Conservation (phyloP, 495 filamentous ascomycete species). For the Trichoderma asperelloides region DNA sequence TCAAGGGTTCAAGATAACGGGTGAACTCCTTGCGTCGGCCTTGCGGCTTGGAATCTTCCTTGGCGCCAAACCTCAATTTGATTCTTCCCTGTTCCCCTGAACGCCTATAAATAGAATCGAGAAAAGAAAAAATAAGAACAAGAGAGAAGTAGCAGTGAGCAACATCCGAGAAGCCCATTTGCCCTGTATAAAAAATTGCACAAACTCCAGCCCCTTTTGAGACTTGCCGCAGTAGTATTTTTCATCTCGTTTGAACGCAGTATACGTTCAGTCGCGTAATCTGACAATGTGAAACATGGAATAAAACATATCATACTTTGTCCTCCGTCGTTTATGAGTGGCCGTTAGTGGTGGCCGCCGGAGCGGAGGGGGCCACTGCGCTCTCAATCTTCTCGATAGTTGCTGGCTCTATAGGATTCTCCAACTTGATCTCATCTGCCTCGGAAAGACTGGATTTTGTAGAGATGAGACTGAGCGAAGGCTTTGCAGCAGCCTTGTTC, state of each 20-base stretch:
- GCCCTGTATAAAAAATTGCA: constrained; percentile 5
- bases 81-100: background rate
- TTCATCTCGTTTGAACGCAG: background rate
- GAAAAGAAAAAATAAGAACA: background rate
- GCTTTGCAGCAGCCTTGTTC: constrained; percentile 36
- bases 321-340: background rate
- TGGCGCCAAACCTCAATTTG: background rate
- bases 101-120: background rate
- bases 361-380: background rate
- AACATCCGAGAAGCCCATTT: background rate
- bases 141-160: background rate
- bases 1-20: background rate
- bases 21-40: background rate
- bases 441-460: constrained; percentile 24
- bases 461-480: constrained; percentile 9
- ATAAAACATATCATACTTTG: background rate
- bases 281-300: background rate
- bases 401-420: constrained; percentile 25
- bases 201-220: background rate
- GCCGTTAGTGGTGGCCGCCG: background rate
- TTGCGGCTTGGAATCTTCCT: background rate
- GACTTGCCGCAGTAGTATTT: background rate
- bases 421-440: constrained; percentile 35
- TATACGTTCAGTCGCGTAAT: background rate
- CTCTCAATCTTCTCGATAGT: constrained; percentile 20